These are phyloP conservation scores for Picea abies DNA, from an alignment of 83 land plant species.

Conservation along the genomic window DNA sequence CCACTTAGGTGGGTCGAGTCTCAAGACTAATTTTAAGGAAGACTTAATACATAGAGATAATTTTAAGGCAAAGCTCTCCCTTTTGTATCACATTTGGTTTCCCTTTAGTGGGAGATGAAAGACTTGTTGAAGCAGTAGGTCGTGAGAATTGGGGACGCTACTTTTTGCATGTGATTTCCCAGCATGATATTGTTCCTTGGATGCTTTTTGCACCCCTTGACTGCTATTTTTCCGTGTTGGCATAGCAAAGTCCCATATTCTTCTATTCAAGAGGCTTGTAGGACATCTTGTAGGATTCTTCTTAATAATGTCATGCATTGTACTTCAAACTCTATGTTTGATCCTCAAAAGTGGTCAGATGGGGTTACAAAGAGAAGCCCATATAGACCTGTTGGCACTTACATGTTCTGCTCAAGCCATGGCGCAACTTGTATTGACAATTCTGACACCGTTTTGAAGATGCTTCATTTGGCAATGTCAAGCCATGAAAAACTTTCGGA, in stretches of 20 bases:
- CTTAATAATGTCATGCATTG: slow-evolving; percentile 11
- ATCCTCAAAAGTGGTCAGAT: neutral
- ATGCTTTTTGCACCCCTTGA: slow-evolving; percentile 41
- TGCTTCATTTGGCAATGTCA: neutral
- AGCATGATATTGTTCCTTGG: slow-evolving; percentile 56
- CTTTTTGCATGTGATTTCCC: slow-evolving; percentile 49
- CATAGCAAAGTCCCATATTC: slow-evolving; percentile 16
- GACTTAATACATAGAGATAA: too few relatives aligned
- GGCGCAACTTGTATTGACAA: slow-evolving; percentile 51
- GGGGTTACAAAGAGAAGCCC: neutral
- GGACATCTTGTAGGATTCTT: slow-evolving; percentile 25
- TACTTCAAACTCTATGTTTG: too few relatives aligned
- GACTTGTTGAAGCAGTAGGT: slow-evolving; percentile 36
- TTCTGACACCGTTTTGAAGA: slow-evolving; percentile 12
- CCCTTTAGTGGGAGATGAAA: slow-evolving; percentile 53
- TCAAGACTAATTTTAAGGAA: too few relatives aligned
- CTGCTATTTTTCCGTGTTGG: slow-evolving; percentile 29
- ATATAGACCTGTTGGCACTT: slow-evolving; percentile 59
- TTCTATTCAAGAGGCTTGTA: slow-evolving; percentile 21
- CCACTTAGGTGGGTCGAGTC: too few relatives aligned
- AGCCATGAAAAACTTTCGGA: too few relatives aligned
- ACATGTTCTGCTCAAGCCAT: slow-evolving; percentile 35
- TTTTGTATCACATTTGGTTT: slow-evolving; percentile 70
- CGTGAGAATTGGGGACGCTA: slow-evolving; percentile 45
- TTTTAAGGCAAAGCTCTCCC: slow-evolving; percentile 3